A percentile compares a stretch with the other conserved stretches of the same genome.
phyloP scores from a whole-genome alignment of 148 eudicot genomes.

The Vaccinium myrtillus region DNA sequence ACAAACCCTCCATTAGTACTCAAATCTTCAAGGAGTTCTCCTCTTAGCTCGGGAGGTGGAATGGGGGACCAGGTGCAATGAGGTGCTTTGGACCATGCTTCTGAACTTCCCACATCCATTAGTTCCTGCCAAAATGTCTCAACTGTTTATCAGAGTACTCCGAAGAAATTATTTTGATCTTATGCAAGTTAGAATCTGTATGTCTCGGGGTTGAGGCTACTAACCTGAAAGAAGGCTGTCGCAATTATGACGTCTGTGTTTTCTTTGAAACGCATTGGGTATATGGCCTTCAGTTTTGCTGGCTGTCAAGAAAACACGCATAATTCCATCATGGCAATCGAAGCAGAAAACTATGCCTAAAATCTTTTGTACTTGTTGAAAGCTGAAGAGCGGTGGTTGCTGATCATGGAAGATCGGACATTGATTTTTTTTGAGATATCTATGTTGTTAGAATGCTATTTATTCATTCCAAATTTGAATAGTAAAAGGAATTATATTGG shows the following conservation, averaged over 20 bases:
- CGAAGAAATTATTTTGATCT: background rate
- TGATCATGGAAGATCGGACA: background rate
- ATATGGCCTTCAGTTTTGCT: constrained; percentile 58
- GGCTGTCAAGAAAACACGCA: constrained; percentile 47
- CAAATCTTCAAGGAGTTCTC: constrained; percentile 70
- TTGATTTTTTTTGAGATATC: background rate
- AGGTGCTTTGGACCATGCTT: constrained; percentile 68
- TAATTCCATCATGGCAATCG: background rate
- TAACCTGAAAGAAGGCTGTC: constrained; percentile 90
- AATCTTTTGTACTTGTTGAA: constrained; percentile 1
- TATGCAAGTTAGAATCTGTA: background rate
- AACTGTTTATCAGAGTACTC: constrained; percentile 6
- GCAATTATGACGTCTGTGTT: constrained; percentile 75
- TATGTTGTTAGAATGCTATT: background rate
- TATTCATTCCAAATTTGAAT: background rate
- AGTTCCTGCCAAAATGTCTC: constrained; percentile 56
- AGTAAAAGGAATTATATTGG: no score
- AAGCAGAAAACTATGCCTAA: background rate
- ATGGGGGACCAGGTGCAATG: constrained; percentile 87
- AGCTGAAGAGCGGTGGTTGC: no score
- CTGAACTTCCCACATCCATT: constrained; percentile 58
- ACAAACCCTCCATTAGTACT: constrained; percentile 92
- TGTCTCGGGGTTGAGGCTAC: constrained; percentile 12
- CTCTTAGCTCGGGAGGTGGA: constrained; percentile 87
- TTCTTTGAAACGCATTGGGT: constrained; percentile 92